These are phyloP conservation scores for Debaryomyces maramus DNA, from an alignment of 805 yeast genomes.

Conservation along the genomic window DNA sequence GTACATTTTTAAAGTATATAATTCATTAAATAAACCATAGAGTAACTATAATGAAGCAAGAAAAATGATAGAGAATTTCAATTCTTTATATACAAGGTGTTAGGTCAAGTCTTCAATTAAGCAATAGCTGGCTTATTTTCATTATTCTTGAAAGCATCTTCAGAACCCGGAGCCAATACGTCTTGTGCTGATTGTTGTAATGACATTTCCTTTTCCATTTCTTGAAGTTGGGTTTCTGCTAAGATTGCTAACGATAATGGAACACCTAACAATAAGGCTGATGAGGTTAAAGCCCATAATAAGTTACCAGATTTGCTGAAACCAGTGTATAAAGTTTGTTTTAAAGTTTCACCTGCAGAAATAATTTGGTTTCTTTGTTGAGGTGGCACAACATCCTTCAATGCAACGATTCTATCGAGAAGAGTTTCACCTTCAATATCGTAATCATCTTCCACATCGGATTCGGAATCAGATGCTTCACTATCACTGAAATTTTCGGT, in stretches of 20 bases:
- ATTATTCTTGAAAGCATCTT: slow-evolving; percentile 33
- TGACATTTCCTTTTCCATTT: slow-evolving; percentile 89
- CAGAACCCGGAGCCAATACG: slow-evolving; percentile 68
- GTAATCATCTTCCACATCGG: slow-evolving; percentile 66
- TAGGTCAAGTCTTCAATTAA: slow-evolving; percentile 6
- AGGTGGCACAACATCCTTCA: slow-evolving; percentile 90
- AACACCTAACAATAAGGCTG: slow-evolving; percentile 83
- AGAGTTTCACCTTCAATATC: slow-evolving; percentile 80
- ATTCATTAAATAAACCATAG: slow-evolving; percentile 5
- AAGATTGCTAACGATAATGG: slow-evolving; percentile 88
- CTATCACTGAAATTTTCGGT: slow-evolving; percentile 30
- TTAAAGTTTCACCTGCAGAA: slow-evolving; percentile 32
- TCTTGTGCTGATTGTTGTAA: slow-evolving; percentile 77
- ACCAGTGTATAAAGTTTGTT: slow-evolving; percentile 38
- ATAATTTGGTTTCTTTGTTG: slow-evolving; percentile 59
- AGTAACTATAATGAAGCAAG: slow-evolving; percentile 7
- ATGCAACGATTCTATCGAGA: slow-evolving; percentile 83
- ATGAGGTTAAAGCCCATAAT: slow-evolving; percentile 83
- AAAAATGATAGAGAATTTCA: slow-evolving; percentile 3
- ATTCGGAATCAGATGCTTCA: slow-evolving; percentile 43
- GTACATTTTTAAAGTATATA: not conserved
- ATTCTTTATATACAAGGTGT: slow-evolving; percentile 11
- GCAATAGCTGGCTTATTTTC: slow-evolving; percentile 20
- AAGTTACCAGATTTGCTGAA: slow-evolving; percentile 67
- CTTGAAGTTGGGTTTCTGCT: slow-evolving; percentile 90